Evolutionary conservation across 495 filamentous ascomycete genomes (phyloP), one percentile per base, ranked within the genome.

Genomic region (Talaromyces thailandensis): DNA sequence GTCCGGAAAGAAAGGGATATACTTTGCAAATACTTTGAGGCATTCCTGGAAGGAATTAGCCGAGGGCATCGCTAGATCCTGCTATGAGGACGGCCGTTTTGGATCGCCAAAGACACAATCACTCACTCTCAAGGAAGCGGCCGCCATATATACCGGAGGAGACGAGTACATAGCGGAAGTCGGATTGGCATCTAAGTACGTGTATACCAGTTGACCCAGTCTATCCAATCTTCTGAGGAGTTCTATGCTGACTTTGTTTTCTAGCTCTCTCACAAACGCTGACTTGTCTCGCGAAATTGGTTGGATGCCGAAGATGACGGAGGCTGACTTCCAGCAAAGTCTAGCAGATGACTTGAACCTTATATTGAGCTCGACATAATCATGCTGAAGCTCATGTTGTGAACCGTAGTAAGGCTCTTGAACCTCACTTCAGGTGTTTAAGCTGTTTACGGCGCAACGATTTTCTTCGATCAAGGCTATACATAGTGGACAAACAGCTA

Each of bases 71-170:
- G 50, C 50, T 11, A 21, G 25, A 24, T 24, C 4, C 50, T 53
- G 50, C 21, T 53, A 53, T 53, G 25, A 53, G 25, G 50, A 18
- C 21, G 50, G 50, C 50, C 50, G 25, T 2, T 24, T 53, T 12
- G 50, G 6, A 53, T 53, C 50, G 25, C 50, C 50, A 24, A 53
- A 14, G 21, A 21, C 50, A 16, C 50, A 53, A 26, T 24, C 50
- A 16, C 16, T 53, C 1, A 53, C 3, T 14, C 50, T 53, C 21
- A 21, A 28, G 25, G 21, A 53, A 53, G 50, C 50, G 2, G 50
- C 50, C n/a, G 50, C 25, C 50, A 53, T 53, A 53, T 53, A 53
- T 53, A 53, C 50, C 50, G 50, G 50, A 53, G 50, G 50, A 5
- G 5, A 53, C 21, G 50, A 53, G 50, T 18, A 53, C 21, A 53